Conservation (phyloP, 129 eudicot genomes). For the Solidago caesia region DNA sequence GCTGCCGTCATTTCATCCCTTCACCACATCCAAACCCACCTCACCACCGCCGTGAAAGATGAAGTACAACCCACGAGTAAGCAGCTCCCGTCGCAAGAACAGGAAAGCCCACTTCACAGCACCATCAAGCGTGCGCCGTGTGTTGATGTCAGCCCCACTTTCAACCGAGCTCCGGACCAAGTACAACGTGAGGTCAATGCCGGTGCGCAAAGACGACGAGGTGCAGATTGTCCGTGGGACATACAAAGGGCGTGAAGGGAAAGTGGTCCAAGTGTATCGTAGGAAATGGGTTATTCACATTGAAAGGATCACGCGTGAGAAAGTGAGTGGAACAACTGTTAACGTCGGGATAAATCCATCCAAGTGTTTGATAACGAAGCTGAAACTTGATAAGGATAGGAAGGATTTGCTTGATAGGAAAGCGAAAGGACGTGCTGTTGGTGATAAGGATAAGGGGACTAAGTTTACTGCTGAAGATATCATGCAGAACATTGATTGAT, state of each 20-base stretch:
- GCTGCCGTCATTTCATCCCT: constrained; percentile 8
- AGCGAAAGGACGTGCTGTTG: constrained; percentile 71
- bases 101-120: constrained; percentile 78
- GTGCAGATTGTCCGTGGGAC: constrained; percentile 76
- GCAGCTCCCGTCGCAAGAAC: constrained; percentile 67
- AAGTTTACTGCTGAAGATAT: constrained; percentile 72
- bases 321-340: constrained; percentile 70
- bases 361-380: constrained; percentile 53
- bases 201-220: constrained; percentile 79
- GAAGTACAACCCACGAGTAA: constrained; percentile 72
- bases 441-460: constrained; percentile 72
- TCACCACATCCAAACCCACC: neutral
- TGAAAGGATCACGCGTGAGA: constrained; percentile 74
- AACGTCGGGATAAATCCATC: constrained; percentile 63
- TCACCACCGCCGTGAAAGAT: constrained; percentile 31
- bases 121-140: constrained; percentile 73
- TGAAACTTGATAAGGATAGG: constrained; percentile 59
- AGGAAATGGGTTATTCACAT: constrained; percentile 75
- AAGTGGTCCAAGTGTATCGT: constrained; percentile 69
- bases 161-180: constrained; percentile 66
- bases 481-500: constrained; percentile 61
- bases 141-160: constrained; percentile 66
- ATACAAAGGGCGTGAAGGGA: constrained; percentile 81
- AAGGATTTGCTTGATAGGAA: constrained; percentile 57
- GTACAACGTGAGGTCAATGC: constrained; percentile 69